Conservation (phyloP, 2,329 filamentous ascomycete genomes). For the Fusarium liriodendri region DNA sequence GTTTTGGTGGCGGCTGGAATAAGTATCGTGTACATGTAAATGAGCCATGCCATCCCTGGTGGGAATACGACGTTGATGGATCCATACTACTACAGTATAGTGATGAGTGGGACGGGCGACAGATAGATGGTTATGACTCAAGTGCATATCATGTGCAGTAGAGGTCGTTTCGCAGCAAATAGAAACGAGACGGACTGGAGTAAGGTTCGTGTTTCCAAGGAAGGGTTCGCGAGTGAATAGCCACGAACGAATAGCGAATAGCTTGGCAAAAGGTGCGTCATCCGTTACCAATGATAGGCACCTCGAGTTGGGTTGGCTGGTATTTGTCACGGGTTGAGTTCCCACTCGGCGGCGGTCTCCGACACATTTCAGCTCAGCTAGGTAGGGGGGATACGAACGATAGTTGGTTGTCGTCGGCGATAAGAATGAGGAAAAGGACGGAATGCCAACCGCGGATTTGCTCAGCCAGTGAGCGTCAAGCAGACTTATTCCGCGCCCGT, state of each 20-base stretch:
- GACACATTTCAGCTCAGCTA: conserved; percentile 22
- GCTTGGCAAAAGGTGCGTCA: conserved; percentile 24
- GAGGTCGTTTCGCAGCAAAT: neutral
- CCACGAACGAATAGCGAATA: conserved; percentile 6
- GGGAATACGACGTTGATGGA: conserved; percentile 1
- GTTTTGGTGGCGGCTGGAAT: neutral
- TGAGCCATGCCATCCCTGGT: neutral
- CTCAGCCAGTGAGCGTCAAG: neutral
- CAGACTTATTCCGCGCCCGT: neutral
- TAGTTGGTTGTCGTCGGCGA: neutral
- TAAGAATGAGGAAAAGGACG: neutral
- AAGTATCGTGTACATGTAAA: neutral
- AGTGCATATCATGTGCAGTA: neutral
- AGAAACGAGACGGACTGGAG: conserved; percentile 1
- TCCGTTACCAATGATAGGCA: conserved; percentile 1
- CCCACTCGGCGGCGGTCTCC: conserved; percentile 22
- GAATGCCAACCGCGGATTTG: neutral
- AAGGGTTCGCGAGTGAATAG: conserved; percentile 14
- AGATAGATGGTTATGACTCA: conserved; percentile 10
- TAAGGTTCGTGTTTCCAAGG: conserved; percentile 1
- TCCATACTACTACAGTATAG: neutral
- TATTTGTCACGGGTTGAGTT: conserved; percentile 2
- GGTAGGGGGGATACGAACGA: neutral
- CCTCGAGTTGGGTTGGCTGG: neutral
- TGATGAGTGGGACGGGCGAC: conserved; percentile 1